Conservation (phyloP, 2,329 filamentous ascomycete genomes). For the Aspergillus melleus region DNA sequence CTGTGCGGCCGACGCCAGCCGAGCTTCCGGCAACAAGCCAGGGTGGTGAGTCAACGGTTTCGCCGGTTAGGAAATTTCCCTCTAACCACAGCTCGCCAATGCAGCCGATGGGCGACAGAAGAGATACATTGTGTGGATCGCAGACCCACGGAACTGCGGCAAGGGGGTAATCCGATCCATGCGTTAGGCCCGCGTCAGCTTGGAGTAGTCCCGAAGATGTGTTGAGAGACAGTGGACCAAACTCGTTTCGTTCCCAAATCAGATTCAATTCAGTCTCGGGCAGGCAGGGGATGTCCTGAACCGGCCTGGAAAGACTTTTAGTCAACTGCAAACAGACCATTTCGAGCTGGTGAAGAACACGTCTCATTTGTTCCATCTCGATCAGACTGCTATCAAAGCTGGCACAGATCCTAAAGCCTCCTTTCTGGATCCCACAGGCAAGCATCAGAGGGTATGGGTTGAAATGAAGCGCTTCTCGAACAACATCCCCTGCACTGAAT, state of each 20-base stretch:
- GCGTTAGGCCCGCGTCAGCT: slow-evolving; percentile 20
- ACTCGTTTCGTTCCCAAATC: slow-evolving; percentile 47
- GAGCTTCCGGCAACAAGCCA: slow-evolving; percentile 38
- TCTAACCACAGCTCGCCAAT: slow-evolving; percentile 44
- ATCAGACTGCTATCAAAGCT: slow-evolving; percentile 46
- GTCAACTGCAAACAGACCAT: slow-evolving; percentile 28
- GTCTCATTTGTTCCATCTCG: slow-evolving; percentile 36
- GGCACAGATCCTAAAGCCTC: slow-evolving; percentile 45
- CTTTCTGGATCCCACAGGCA: slow-evolving; percentile 45
- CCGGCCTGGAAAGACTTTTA: slow-evolving; percentile 24
- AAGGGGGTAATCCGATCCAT: slow-evolving; percentile 36
- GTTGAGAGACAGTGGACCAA: slow-evolving; percentile 37
- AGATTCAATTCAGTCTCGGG: slow-evolving; percentile 38
- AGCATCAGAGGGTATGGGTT: slow-evolving; percentile 54
- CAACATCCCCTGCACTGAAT: slow-evolving; percentile 36
- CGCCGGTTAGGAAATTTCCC: slow-evolving; percentile 30
- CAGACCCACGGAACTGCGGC: slow-evolving; percentile 31
- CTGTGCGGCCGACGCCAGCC: slow-evolving; percentile 28
- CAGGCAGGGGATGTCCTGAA: slow-evolving; percentile 40
- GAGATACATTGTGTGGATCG: slow-evolving; percentile 30
- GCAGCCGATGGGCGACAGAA: slow-evolving; percentile 45
- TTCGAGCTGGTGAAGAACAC: slow-evolving; percentile 39
- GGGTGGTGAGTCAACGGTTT: slow-evolving; percentile 22
- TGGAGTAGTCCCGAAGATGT: slow-evolving; percentile 23
- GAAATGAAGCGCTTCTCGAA: slow-evolving; percentile 42